These are phyloP conservation scores for button mushroom (Agaricus bisporus) DNA, from an alignment of 768 basidiomycete genomes.

Conservation along the genomic window DNA sequence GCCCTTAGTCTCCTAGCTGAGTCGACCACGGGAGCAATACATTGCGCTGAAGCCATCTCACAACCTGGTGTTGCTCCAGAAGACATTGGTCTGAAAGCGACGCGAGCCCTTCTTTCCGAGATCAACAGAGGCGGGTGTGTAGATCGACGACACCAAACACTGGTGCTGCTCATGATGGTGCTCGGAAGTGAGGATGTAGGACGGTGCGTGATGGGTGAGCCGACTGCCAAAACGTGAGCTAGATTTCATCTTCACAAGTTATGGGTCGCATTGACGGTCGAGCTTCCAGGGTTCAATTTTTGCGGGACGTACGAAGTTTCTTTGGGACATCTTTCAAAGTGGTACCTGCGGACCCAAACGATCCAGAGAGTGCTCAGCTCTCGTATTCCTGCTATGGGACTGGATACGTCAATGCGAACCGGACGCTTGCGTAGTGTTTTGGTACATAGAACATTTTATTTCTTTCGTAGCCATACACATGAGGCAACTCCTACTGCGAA, in stretches of 20 bases:
- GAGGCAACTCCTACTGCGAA: slow-evolving; percentile 1
- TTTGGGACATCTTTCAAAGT: slow-evolving; percentile 96
- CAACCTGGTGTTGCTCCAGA: slow-evolving; percentile 83
- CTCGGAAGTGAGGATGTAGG: slow-evolving; percentile 98
- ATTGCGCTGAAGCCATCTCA: slow-evolving; percentile 84
- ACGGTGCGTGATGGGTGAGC: slow-evolving; percentile 78
- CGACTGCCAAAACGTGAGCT: slow-evolving; percentile 71
- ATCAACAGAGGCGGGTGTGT: slow-evolving; percentile 83
- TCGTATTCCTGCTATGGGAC: slow-evolving; percentile 88
- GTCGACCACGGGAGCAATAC: slow-evolving; percentile 84
- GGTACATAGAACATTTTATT: neutral
- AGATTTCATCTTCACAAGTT: slow-evolving; percentile 22
- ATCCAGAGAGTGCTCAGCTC: slow-evolving; percentile 51
- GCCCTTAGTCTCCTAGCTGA: slow-evolving; percentile 87
- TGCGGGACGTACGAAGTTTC: slow-evolving; percentile 74
- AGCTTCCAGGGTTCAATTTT: slow-evolving; percentile 73
- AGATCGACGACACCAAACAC: slow-evolving; percentile 81
- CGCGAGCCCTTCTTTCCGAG: slow-evolving; percentile 73
- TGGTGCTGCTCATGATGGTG: slow-evolving; percentile 87
- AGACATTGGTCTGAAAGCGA: slow-evolving; percentile 82
- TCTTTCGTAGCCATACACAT: slow-evolving; percentile 1
- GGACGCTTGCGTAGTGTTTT: slow-evolving; percentile 52
- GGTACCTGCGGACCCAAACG: slow-evolving; percentile 47
- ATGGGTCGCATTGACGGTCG: neutral
- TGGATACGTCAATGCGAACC: slow-evolving; percentile 86